phyloP scores from a whole-genome alignment of 2,329 filamentous ascomycete genomes.

The Sclerotiophoma versabilis region DNA sequence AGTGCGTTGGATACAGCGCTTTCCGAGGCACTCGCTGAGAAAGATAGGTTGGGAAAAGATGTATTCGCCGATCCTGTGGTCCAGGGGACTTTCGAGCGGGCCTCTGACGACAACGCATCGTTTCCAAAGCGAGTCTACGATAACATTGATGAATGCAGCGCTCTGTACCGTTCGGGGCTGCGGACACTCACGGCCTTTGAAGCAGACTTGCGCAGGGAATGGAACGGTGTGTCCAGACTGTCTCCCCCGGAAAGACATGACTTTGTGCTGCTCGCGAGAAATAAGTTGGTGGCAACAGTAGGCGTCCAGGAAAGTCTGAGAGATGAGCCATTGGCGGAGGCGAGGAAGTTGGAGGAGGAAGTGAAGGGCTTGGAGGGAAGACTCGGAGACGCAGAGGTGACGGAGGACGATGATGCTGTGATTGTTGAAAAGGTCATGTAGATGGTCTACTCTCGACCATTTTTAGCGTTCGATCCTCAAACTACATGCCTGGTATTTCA shows the following conservation, averaged over 20 bases:
- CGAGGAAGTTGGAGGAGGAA: too few relatives aligned
- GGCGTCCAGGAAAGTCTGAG: neutral
- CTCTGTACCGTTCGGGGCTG: neutral
- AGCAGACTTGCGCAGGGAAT: neutral
- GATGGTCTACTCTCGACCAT: too few relatives aligned
- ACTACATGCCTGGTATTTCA: too few relatives aligned
- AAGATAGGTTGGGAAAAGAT: neutral
- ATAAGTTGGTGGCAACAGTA: neutral
- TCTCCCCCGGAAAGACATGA: neutral
- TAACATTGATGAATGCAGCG: neutral
- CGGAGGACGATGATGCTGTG: too few relatives aligned
- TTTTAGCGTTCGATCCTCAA: too few relatives aligned
- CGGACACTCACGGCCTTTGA: neutral
- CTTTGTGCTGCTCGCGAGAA: neutral
- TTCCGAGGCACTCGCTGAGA: neutral
- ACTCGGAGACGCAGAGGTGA: too few relatives aligned
- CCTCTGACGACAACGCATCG: neutral
- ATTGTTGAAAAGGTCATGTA: too few relatives aligned
- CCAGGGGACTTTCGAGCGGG: neutral
- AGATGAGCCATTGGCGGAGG: too few relatives aligned
- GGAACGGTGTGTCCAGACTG: neutral
- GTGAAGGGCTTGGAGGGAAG: too few relatives aligned
- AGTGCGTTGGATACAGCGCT: neutral
- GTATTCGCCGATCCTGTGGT: neutral
- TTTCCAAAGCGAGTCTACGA: neutral